Evolutionary conservation across 257 asterid species (phyloP), one percentile per base, ranked within the genome.

Genomic region (Solanum chiquidenum): DNA sequence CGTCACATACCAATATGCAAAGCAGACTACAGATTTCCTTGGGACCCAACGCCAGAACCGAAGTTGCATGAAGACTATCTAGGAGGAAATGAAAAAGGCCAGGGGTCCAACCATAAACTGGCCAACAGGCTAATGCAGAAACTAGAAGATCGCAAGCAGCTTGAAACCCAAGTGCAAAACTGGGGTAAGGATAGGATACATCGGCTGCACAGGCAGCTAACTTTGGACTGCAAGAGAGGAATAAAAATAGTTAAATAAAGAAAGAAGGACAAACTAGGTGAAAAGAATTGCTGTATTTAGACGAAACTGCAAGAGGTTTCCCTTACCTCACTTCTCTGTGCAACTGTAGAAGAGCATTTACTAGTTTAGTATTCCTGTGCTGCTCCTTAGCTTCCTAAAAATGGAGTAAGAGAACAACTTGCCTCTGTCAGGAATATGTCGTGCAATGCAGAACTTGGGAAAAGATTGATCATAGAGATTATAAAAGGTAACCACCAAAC

Each of bases 91-190:
- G 96, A 87, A 96, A 95, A 88, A 97, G 94, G 75, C 98, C 96
- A 76, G 99, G 99, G 86, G 98, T 95, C 99, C 99, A 97, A 90
- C 98, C 93, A 90, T 95, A 96, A 73, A 94, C 88, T 64, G 99
- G 98, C 99, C 99, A 97, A 94, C 96, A 96, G 85, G 99, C 99
- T 88, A 97, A 89, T 73, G 98, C 93, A 37, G 99, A 97, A 55
- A 93, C 98, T 89, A 96, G 90, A 90, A 97, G 98, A 91, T 95
- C 97, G 93, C 98, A 95, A 89, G 94, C 98, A 42, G 99, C 94
- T 91, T 92, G 97, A 90, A 90, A 92, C 86, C 98, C 98, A 90
- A 95, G 98, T 29, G 93, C 95, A 87, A 92, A 89, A 87, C 94
- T 95, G 40, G 98, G 95, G 90, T 92, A 95, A 82, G 99, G 91